phyloP scores from a whole-genome alignment of 257 asterid species.

The Nicotiana noctiflora region DNA sequence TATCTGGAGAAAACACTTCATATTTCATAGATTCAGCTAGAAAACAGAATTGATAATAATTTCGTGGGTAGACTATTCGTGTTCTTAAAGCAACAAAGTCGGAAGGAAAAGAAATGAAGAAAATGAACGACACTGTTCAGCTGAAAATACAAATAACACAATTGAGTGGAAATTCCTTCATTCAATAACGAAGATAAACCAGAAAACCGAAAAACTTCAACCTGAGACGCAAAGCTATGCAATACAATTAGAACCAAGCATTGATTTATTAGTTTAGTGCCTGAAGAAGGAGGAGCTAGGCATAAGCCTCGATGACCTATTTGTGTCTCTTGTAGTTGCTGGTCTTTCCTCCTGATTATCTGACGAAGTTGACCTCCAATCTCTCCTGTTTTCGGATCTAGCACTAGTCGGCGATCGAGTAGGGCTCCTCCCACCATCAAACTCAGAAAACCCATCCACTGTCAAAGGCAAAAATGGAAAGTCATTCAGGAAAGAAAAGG shows the following conservation, averaged over 20 bases:
- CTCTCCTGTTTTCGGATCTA: not conserved
- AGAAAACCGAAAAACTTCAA: not conserved
- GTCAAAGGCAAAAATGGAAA: conserved; percentile 10
- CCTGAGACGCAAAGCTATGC: not conserved
- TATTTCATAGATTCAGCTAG: not conserved
- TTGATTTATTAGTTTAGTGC: not conserved
- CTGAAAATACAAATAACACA: not conserved
- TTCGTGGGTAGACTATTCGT: not conserved
- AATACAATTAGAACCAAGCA: not conserved
- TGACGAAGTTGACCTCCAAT: not conserved
- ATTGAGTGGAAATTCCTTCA: not conserved
- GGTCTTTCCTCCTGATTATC: not conserved
- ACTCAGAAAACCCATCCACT: not conserved
- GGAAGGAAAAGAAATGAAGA: not conserved
- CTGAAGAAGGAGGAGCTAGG: not conserved
- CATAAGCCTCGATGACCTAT: not conserved
- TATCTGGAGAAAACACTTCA: too few relatives aligned
- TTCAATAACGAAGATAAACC: not conserved
- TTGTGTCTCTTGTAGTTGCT: conserved; percentile 3
- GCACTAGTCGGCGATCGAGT: not conserved
- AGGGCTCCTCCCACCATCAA: not conserved
- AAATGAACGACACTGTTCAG: not conserved
- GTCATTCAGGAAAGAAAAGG: conserved; percentile 25
- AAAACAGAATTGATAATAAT: not conserved
- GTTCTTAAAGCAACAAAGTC: not conserved